Evolutionary conservation across 2,329 filamentous ascomycete species (phyloP).

Genomic region (Alternaria dauci): DNA sequence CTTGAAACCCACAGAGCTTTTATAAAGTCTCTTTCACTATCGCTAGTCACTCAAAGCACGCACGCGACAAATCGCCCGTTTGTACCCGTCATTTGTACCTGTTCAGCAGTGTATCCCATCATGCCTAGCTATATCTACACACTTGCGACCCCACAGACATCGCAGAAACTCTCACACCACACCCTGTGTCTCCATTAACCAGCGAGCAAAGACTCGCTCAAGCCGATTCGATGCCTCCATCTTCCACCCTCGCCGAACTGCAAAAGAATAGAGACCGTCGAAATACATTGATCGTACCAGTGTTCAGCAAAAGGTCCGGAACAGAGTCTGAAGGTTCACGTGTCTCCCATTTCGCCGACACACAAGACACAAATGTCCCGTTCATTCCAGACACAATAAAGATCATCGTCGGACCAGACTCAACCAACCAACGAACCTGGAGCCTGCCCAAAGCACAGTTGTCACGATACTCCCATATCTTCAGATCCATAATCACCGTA

Average conservation of each 20-base stretch:
- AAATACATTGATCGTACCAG: not conserved
- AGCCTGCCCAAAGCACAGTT: constrained; percentile 16
- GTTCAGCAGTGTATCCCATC: not conserved
- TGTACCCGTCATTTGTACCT: constrained; percentile 3
- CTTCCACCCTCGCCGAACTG: not conserved
- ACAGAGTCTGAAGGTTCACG: not conserved
- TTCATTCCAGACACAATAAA: constrained; percentile 8
- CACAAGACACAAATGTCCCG: not conserved
- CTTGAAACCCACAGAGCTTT: not conserved
- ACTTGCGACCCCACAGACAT: not conserved
- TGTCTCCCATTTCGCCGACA: not conserved
- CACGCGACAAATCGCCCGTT: constrained; percentile 11
- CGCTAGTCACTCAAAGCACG: not conserved
- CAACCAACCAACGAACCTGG: constrained; percentile 16
- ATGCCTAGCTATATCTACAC: not conserved
- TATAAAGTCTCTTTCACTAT: not conserved
- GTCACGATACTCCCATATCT: constrained; percentile 12
- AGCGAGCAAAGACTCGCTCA: not conserved
- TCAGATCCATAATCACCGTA: constrained; percentile 7
- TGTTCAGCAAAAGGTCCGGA: not conserved
- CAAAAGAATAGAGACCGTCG: not conserved
- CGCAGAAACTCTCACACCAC: not conserved
- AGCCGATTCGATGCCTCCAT: constrained; percentile 7
- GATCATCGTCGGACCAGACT: constrained; percentile 13
- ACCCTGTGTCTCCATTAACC: not conserved